Evolutionary conservation across 805 yeast species (phyloP).

Genomic region (Ogataea wickerhamii): DNA sequence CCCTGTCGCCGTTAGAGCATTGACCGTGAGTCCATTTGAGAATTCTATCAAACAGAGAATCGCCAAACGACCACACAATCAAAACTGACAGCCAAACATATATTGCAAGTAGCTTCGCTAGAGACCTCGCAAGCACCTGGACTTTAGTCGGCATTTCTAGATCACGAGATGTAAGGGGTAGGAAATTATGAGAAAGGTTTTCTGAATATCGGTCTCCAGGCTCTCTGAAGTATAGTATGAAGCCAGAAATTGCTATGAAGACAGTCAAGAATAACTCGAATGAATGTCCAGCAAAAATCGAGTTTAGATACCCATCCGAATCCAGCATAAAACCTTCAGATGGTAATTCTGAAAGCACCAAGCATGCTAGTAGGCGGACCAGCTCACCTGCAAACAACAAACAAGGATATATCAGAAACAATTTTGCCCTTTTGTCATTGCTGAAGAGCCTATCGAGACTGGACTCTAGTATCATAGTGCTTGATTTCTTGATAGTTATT

Average conservation of each 20-base stretch:
- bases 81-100: constrained; percentile 21
- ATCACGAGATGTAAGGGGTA: constrained; percentile 15
- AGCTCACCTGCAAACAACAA: constrained; percentile 12
- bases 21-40: constrained; percentile 38
- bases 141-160: constrained; percentile 3
- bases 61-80: constrained; percentile 34
- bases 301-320: constrained; percentile 26
- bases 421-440: background rate
- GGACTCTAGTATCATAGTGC: too few species aligned
- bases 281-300: constrained; percentile 28
- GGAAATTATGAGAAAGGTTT: constrained; percentile 2
- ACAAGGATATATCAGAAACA: constrained; percentile 5
- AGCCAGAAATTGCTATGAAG: constrained; percentile 7
- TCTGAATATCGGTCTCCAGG: constrained; percentile 5
- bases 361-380: constrained; percentile 4
- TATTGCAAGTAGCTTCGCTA: constrained; percentile 17
- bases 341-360: constrained; percentile 3
- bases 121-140: constrained; percentile 14
- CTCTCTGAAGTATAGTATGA: constrained; percentile 10
- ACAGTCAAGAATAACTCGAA: constrained; percentile 23
- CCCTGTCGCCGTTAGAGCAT: constrained; percentile 28
- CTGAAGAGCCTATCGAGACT: too few species aligned
- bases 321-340: constrained; percentile 16
- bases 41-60: constrained; percentile 31
- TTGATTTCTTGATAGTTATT: too few species aligned